Conservation (phyloP, 2,329 filamentous ascomycete genomes). For the Colletotrichum viniferum region DNA sequence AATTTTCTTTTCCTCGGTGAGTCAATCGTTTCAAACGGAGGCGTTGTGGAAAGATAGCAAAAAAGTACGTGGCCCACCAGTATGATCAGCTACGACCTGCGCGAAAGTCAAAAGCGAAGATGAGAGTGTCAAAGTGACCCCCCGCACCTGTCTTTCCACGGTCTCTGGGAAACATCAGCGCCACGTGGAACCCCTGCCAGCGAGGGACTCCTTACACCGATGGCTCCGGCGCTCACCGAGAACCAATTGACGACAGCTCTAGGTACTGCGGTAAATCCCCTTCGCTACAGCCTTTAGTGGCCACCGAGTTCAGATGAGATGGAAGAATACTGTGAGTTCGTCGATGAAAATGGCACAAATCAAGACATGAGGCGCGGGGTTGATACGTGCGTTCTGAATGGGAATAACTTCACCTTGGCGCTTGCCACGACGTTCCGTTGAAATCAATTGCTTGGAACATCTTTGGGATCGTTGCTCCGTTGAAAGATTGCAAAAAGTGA, state of each 20-base stretch:
- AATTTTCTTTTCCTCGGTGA: not conserved
- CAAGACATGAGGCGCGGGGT: not conserved
- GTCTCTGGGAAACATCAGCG: not conserved
- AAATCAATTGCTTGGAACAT: not conserved
- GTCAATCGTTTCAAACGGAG: not conserved
- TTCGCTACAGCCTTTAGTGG: not conserved
- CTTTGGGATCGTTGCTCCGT: not conserved
- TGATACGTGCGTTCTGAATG: not conserved
- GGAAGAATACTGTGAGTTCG: not conserved
- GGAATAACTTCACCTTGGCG: not conserved
- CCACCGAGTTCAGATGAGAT: not conserved
- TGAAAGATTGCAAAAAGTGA: not conserved
- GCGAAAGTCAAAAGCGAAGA: not conserved
- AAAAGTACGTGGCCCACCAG: not conserved
- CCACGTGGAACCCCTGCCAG: not conserved
- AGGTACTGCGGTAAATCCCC: not conserved
- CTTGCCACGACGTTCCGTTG: not conserved
- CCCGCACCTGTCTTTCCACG: not conserved
- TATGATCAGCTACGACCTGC: not conserved
- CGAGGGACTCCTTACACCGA: not conserved
- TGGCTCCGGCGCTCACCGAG: not conserved
- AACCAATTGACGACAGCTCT: not conserved
- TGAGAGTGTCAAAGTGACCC: not conserved
- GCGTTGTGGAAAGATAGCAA: not conserved
- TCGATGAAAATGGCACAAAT: not conserved